Percentiles rank a stretch among this genome's conserved stretches.
Conservation (phyloP, 1,284 basidiomycete genomes). For the Cryptococcus hybrid region DNA sequence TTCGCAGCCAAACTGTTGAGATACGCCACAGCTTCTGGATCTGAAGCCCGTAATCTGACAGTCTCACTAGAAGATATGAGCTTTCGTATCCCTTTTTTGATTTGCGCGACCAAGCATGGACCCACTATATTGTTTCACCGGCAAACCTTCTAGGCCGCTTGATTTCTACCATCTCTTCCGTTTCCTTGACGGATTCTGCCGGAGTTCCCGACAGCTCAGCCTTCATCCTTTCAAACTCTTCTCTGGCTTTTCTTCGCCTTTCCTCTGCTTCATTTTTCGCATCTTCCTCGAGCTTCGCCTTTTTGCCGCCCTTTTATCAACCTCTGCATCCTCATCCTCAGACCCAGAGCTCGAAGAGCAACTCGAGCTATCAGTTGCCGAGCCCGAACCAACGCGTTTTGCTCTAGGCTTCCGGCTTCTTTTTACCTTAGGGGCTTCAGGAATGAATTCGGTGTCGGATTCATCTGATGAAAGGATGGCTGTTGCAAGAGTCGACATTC, state of each 20-base stretch:
- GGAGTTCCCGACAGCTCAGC: constrained; percentile 6
- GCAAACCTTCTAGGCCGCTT: constrained; percentile 42
- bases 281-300: constrained; percentile 12
- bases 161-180: constrained; percentile 36
- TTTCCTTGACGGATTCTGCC: constrained; percentile 8
- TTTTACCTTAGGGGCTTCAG: constrained; percentile 14
- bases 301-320: constrained; percentile 7
- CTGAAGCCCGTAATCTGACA: constrained; percentile 27
- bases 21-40: constrained; percentile 41
- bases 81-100: not conserved
- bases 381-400: constrained; percentile 9
- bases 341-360: constrained; percentile 8
- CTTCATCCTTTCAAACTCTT: constrained; percentile 22
- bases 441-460: constrained; percentile 37
- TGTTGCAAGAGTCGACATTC: constrained; percentile 41
- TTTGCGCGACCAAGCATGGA: not conserved
- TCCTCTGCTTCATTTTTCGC: constrained; percentile 19
- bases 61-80: constrained; percentile 31
- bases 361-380: constrained; percentile 14
- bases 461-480: constrained; percentile 37
- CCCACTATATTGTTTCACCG: constrained; percentile 46
- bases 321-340: constrained; percentile 17
- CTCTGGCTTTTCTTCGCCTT: constrained; percentile 21
- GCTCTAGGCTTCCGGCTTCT: constrained; percentile 9
- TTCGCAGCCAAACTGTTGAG: constrained; percentile 8